These are phyloP conservation scores for Neonothopanus nambi DNA, from an alignment of 1,284 basidiomycete species.

Conservation along the genomic window DNA sequence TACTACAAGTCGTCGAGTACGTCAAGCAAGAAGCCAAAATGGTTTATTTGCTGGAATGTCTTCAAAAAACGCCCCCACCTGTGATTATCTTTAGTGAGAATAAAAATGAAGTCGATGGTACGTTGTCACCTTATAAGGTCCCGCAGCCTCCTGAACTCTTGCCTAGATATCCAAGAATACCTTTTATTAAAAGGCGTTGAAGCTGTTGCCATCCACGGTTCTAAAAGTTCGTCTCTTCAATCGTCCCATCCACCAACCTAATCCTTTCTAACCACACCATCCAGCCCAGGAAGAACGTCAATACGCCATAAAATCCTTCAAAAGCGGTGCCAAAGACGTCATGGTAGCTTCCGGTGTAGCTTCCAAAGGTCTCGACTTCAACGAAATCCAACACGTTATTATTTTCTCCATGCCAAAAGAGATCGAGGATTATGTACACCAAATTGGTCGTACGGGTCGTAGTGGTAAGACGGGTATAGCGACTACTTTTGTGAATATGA, in stretches of 20 bases:
- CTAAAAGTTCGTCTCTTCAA: conserved; percentile 71
- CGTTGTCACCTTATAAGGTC: background rate
- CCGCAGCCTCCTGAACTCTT: background rate
- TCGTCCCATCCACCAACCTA: background rate
- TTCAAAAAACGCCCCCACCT: conserved; percentile 98
- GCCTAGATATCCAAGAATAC: conserved; percentile 95
- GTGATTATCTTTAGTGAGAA: conserved; percentile 99
- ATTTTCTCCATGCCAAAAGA: conserved; percentile 99
- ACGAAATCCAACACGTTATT: conserved; percentile 96
- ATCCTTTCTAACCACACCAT: background rate
- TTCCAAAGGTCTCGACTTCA: conserved; percentile 97
- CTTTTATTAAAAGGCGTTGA: conserved; percentile 95
- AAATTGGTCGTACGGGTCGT: conserved; percentile 97
- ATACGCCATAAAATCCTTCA: conserved; percentile 98
- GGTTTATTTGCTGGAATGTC: conserved; percentile 95
- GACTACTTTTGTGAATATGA: conserved; percentile 99
- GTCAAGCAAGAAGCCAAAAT: conserved; percentile 99
- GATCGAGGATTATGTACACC: conserved; percentile 98
- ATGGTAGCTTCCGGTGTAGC: conserved; percentile 99
- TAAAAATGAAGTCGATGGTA: conserved; percentile 98
- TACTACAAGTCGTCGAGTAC: conserved; percentile 97
- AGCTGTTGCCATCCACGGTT: conserved; percentile 98
- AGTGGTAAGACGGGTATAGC: conserved; percentile 98
- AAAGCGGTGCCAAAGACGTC: conserved; percentile 94
- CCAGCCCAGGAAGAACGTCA: conserved; percentile 97